Evolutionary conservation across 129 eudicot genomes (phyloP).

Genomic region (Saussurea involucrata): DNA sequence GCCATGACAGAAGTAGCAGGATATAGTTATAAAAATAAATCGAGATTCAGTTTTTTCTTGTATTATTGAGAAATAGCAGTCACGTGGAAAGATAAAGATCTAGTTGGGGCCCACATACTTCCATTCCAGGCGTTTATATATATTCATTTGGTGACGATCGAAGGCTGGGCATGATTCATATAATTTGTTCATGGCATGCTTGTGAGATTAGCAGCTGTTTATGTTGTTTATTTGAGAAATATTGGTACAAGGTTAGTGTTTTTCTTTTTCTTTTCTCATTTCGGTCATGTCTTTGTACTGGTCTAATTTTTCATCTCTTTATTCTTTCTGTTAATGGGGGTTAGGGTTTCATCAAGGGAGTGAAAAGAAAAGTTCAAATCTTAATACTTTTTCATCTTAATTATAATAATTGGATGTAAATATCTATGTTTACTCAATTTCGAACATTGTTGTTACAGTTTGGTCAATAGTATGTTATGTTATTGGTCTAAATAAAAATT

Average conservation of each 20-base stretch:
- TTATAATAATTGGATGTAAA: too few relatives aligned
- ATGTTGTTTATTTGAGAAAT: constrained; percentile 9
- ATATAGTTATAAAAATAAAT: not conserved
- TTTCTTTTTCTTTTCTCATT: too few relatives aligned
- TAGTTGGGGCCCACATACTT: constrained; percentile 5
- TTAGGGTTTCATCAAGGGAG: too few relatives aligned
- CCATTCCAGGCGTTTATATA: not conserved
- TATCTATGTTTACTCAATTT: too few relatives aligned
- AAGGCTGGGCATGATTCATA: not conserved
- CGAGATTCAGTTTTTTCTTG: not conserved
- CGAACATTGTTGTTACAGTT: too few relatives aligned
- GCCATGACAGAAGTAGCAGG: constrained; percentile 17
- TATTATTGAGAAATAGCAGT: constrained; percentile 19
- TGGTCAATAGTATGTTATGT: too few relatives aligned
- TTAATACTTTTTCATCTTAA: too few relatives aligned
- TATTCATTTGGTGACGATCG: constrained; percentile 12
- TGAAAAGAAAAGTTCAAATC: too few relatives aligned
- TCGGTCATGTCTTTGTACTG: too few relatives aligned
- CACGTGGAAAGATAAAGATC: constrained; percentile 9
- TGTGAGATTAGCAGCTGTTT: constrained; percentile 26
- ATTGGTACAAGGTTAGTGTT: not conserved
- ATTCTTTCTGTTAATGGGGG: too few relatives aligned
- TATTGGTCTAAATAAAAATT: too few relatives aligned
- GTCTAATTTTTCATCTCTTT: too few relatives aligned
- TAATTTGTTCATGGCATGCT: constrained; percentile 11